Conservation (phyloP, 2,329 filamentous ascomycete genomes). For the Hymenoscyphus infarciens region DNA sequence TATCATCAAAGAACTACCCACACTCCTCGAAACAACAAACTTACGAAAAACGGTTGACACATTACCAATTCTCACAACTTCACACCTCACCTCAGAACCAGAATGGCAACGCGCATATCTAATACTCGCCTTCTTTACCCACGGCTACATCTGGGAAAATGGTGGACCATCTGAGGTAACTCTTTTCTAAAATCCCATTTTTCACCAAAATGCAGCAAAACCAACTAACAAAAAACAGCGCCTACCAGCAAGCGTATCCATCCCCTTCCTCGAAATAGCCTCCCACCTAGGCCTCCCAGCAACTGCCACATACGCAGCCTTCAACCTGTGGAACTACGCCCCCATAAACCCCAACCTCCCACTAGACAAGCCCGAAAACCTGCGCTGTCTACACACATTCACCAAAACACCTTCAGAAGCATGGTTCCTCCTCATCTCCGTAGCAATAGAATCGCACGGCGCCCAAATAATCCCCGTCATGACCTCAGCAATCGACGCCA, state of each 20-base stretch:
- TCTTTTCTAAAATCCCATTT: background rate
- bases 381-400: conserved; percentile 74
- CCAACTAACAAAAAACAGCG: conserved; percentile 39
- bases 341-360: conserved; percentile 51
- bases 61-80: conserved; percentile 68
- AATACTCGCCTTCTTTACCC: conserved; percentile 73
- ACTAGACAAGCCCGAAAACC: conserved; percentile 50
- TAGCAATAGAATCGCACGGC: conserved; percentile 82
- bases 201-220: too few relatives aligned
- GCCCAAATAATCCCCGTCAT: conserved; percentile 73
- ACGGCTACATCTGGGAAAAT: conserved; percentile 89
- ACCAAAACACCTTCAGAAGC: conserved; percentile 87
- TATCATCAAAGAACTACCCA: conserved; percentile 63
- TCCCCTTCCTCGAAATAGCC: conserved; percentile 72
- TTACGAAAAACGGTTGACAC: conserved; percentile 60
- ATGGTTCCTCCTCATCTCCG: conserved; percentile 90
- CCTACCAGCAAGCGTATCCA: conserved; percentile 71
- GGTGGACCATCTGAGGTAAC: conserved; percentile 67
- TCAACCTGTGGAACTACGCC: conserved; percentile 88
- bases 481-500: conserved; percentile 70
- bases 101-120: conserved; percentile 83
- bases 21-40: conserved; percentile 59
- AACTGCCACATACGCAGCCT: conserved; percentile 83
- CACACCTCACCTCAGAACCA: conserved; percentile 56
- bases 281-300: conserved; percentile 75